Evolutionary conservation across 2,329 filamentous ascomycete genomes (phyloP).

Genomic region (Cercospora sp.): DNA sequence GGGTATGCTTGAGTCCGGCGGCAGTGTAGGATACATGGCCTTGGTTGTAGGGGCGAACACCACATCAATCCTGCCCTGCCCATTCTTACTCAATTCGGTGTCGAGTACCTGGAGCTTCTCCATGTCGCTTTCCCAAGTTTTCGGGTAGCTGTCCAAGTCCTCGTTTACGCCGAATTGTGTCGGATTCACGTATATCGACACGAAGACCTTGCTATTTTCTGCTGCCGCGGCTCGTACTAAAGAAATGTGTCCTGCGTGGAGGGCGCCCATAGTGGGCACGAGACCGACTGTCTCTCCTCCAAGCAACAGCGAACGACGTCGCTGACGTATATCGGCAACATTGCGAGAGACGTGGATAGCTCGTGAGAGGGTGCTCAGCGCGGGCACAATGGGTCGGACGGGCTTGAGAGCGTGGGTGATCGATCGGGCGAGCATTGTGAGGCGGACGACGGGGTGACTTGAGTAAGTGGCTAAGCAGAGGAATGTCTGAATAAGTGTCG

Average conservation of each 20-base stretch:
- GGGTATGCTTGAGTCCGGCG: slow-evolving; percentile 67
- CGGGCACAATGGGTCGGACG: neutral
- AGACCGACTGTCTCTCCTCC: slow-evolving; percentile 75
- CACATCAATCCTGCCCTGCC: slow-evolving; percentile 68
- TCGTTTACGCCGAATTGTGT: slow-evolving; percentile 91
- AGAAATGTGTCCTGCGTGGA: slow-evolving; percentile 88
- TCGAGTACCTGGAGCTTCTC: slow-evolving; percentile 68
- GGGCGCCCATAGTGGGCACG: slow-evolving; percentile 95
- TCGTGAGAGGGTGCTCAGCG: slow-evolving; percentile 12
- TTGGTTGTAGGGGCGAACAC: slow-evolving; percentile 82
- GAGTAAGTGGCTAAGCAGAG: neutral
- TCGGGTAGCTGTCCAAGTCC: slow-evolving; percentile 84
- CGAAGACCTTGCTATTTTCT: slow-evolving; percentile 83
- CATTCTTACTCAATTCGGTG: slow-evolving; percentile 61
- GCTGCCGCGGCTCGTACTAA: slow-evolving; percentile 80
- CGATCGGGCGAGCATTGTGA: neutral
- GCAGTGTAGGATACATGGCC: slow-evolving; percentile 86
- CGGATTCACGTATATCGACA: slow-evolving; percentile 94
- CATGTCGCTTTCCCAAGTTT: slow-evolving; percentile 81
- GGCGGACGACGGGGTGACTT: neutral
- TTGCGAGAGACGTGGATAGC: slow-evolving; percentile 74
- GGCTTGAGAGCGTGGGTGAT: neutral
- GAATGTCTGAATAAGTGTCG: neutral
- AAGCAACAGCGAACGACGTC: slow-evolving; percentile 65
- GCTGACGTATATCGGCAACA: slow-evolving; percentile 68